Percentiles rank a stretch among this genome's conserved stretches.
These are phyloP conservation scores for Gillenia trifoliata DNA, from an alignment of 306 rosid genomes.

Conservation along the genomic window DNA sequence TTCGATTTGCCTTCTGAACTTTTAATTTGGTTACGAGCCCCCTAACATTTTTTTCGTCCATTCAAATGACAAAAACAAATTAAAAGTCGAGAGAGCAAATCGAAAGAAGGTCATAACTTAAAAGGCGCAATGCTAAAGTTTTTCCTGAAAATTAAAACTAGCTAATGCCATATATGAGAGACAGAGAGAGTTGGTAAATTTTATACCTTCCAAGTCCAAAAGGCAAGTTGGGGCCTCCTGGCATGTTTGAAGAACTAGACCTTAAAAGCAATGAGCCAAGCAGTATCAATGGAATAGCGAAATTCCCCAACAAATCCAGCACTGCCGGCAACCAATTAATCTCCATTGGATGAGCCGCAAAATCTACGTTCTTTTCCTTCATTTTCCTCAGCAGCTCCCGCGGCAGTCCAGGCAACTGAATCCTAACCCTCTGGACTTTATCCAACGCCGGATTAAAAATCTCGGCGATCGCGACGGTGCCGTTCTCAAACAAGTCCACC, in stretches of 20 bases:
- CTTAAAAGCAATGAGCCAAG: constrained; percentile 48
- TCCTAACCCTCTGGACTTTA: constrained; percentile 58
- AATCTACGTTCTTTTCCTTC: constrained; percentile 53
- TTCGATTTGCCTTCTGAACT: too few relatives aligned
- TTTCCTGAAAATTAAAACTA: background rate
- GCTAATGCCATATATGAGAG: background rate
- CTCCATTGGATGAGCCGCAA: constrained; percentile 61
- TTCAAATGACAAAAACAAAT: too few relatives aligned
- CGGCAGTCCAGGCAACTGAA: constrained; percentile 70
- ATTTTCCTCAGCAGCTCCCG: constrained; percentile 54
- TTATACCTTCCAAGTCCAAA: constrained; percentile 74
- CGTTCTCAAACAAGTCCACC: constrained; percentile 71
- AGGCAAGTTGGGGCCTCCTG: constrained; percentile 68
- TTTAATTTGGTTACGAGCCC: too few relatives aligned
- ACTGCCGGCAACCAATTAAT: constrained; percentile 36
- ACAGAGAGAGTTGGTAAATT: background rate
- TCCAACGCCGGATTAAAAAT: constrained; percentile 49
- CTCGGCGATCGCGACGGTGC: constrained; percentile 68
- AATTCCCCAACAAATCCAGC: constrained; percentile 49
- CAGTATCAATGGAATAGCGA: constrained; percentile 64
- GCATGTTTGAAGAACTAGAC: constrained; percentile 36
- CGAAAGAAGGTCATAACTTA: too few relatives aligned
- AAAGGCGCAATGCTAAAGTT: too few relatives aligned
- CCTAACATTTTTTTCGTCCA: too few relatives aligned
- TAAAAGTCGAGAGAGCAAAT: too few relatives aligned